These are phyloP conservation scores for Rosa rugosa DNA, from an alignment of 306 rosid species.

Conservation along the genomic window DNA sequence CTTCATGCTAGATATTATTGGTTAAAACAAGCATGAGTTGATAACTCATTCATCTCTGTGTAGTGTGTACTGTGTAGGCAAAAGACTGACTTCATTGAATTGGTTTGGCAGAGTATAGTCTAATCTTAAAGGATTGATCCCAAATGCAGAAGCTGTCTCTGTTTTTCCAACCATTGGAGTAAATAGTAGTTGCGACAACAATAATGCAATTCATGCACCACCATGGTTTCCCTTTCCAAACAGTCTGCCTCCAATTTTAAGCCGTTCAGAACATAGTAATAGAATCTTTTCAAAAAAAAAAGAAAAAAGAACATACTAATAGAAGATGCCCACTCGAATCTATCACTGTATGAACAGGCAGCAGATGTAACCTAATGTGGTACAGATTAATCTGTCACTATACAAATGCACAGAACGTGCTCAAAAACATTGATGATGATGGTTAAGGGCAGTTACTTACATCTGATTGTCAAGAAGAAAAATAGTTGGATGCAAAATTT, in stretches of 20 bases:
- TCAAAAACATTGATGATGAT: background rate
- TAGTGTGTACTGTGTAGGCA: background rate
- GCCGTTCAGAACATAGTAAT: background rate
- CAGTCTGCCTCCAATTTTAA: conserved; percentile 9
- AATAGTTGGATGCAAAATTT: background rate
- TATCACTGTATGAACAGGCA: background rate
- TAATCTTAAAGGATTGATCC: background rate
- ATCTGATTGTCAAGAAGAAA: background rate
- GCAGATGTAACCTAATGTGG: background rate
- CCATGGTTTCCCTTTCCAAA: conserved; percentile 22
- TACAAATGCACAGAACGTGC: background rate
- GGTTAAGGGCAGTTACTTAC: background rate
- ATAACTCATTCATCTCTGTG: background rate
- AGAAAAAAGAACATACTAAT: background rate
- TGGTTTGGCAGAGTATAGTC: background rate
- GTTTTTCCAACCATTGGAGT: conserved; percentile 5
- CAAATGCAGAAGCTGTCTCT: conserved; percentile 21
- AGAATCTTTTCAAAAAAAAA: background rate
- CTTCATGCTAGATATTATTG: background rate
- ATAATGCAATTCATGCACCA: conserved; percentile 25
- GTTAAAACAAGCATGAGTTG: background rate
- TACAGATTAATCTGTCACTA: background rate
- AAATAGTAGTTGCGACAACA: conserved; percentile 2
- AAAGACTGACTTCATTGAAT: conserved; percentile 1
- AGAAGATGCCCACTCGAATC: background rate